Evolutionary conservation across 805 yeast species (phyloP).

Genomic region (Yarrowia alimentaria): DNA sequence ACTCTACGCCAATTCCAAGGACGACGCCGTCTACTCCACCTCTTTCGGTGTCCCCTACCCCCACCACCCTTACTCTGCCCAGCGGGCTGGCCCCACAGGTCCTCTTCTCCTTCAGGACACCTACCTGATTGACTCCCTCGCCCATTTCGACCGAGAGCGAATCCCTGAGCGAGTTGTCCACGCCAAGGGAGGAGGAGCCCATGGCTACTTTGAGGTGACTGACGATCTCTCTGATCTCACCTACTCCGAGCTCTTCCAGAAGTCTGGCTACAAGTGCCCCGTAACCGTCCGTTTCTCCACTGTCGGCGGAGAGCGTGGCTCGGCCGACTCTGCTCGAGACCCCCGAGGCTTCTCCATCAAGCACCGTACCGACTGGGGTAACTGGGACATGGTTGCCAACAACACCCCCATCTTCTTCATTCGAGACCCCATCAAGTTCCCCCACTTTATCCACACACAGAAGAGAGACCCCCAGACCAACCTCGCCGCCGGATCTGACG

Average conservation of each 20-base stretch:
- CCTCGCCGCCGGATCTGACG: slow-evolving; percentile 53
- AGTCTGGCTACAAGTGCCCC: slow-evolving; percentile 71
- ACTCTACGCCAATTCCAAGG: slow-evolving; percentile 14
- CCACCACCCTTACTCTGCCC: slow-evolving; percentile 29
- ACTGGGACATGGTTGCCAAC: slow-evolving; percentile 80
- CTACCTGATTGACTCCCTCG: slow-evolving; percentile 72
- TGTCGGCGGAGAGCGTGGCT: slow-evolving; percentile 82
- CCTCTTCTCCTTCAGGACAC: slow-evolving; percentile 81
- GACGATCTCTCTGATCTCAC: slow-evolving; percentile 76
- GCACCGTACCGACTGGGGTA: slow-evolving; percentile 80
- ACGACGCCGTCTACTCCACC: slow-evolving; percentile 26
- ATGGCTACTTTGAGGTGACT: slow-evolving; percentile 81
- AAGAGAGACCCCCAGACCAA: slow-evolving; percentile 80
- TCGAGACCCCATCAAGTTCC: slow-evolving; percentile 83
- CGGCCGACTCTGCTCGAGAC: slow-evolving; percentile 81
- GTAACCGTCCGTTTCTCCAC: slow-evolving; percentile 74
- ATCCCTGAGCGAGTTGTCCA: slow-evolving; percentile 92
- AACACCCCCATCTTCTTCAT: slow-evolving; percentile 83
- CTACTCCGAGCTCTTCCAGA: slow-evolving; percentile 62
- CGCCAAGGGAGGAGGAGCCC: slow-evolving; percentile 92
- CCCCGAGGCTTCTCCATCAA: slow-evolving; percentile 84
- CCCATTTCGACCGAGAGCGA: slow-evolving; percentile 87
- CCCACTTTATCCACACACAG: slow-evolving; percentile 85
- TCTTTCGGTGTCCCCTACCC: slow-evolving; percentile 28
- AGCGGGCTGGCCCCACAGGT: slow-evolving; percentile 71